A percentile compares a stretch with the other conserved stretches of the same genome.
phyloP scores from a whole-genome alignment of 2,329 filamentous ascomycete species.

The Penicillium glabrum region DNA sequence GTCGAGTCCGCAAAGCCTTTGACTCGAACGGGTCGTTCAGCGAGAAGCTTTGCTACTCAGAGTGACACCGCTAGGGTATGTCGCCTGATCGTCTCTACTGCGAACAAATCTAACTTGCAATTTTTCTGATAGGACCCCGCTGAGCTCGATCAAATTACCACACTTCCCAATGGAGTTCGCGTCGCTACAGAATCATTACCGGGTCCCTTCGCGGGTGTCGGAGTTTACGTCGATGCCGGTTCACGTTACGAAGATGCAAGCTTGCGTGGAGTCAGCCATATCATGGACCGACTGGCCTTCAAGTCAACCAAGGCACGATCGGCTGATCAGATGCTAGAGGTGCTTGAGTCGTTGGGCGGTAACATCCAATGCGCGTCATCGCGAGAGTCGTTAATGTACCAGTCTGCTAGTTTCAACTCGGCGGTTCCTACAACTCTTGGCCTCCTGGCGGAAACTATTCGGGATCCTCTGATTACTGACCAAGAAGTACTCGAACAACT shows the following conservation, averaged over 20 bases:
- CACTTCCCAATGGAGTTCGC: constrained; percentile 85
- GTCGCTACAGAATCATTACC: constrained; percentile 93
- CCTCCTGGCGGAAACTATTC: constrained; percentile 89
- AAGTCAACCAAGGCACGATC: constrained; percentile 74
- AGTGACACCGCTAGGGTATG: constrained; percentile 38
- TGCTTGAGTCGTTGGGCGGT: constrained; percentile 83
- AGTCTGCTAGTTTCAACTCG: constrained; percentile 95
- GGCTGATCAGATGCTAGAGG: constrained; percentile 82
- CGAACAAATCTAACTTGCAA: constrained; percentile 5
- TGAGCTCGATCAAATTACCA: constrained; percentile 84
- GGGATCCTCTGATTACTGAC: constrained; percentile 78
- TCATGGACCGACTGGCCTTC: constrained; percentile 93
- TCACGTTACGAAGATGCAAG: constrained; percentile 88
- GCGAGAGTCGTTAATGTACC: constrained; percentile 96
- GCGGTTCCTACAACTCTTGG: constrained; percentile 79
- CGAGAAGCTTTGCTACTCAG: constrained; percentile 37
- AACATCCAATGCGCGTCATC: constrained; percentile 97
- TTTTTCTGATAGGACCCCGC: constrained; percentile 65
- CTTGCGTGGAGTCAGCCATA: constrained; percentile 87
- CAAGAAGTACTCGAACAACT: constrained; percentile 85
- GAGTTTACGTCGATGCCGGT: constrained; percentile 92
- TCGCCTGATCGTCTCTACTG: not conserved
- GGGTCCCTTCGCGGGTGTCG: constrained; percentile 90
- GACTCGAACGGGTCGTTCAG: constrained; percentile 32
- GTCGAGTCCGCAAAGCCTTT: constrained; percentile 40